Percentiles rank a stretch among this genome's conserved stretches.
Evolutionary conservation across 2,329 filamentous ascomycete species (phyloP).

Genomic region (Fusarium luffae): DNA sequence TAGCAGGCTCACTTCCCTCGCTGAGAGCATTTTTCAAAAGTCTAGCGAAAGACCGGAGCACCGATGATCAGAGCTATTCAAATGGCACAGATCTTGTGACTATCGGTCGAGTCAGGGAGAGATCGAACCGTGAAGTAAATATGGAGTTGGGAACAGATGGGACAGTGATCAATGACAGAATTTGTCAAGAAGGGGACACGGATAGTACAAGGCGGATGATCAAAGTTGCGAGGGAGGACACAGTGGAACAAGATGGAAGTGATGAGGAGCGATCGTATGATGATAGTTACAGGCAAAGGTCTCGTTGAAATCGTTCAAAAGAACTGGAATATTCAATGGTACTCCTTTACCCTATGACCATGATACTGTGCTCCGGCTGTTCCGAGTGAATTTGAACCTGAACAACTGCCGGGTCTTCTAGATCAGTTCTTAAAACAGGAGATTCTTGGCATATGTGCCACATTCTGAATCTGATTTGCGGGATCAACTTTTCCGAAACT

Average conservation of each 20-base stretch:
- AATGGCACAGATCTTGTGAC: background rate
- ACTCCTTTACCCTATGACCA: background rate
- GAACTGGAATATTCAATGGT: too few species aligned
- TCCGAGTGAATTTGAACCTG: background rate
- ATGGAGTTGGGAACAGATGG: background rate
- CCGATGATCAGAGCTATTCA: background rate
- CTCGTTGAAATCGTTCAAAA: too few species aligned
- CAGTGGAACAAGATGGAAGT: background rate
- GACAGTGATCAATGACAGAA: background rate
- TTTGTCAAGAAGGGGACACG: background rate
- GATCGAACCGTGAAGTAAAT: background rate
- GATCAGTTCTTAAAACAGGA: background rate
- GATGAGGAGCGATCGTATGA: background rate
- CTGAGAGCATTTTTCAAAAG: conserved; percentile 6
- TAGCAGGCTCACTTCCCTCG: conserved; percentile 10
- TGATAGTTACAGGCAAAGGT: background rate
- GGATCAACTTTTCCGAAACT: background rate
- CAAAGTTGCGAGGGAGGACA: background rate
- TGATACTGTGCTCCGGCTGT: background rate
- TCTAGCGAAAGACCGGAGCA: conserved; percentile 2
- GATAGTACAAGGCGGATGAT: background rate
- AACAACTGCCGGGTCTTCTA: background rate
- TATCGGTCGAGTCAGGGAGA: background rate
- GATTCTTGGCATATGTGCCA: background rate
- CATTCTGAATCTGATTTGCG: background rate